phyloP scores from a whole-genome alignment of 352 stramenopile genomes.

The Aphanomyces invadans region DNA sequence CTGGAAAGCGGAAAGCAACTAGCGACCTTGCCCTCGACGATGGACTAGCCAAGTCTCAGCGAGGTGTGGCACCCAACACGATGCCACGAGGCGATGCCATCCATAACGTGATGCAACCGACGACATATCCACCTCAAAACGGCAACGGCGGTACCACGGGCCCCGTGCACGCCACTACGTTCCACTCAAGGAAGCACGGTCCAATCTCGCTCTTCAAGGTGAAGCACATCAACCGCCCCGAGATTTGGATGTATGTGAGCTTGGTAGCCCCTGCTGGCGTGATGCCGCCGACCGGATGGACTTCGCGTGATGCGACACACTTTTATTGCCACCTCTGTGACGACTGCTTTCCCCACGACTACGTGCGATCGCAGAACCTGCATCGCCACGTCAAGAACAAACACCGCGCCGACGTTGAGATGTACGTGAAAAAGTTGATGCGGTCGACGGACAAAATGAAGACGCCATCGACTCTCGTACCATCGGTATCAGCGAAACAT shows the following conservation, averaged over 20 bases:
- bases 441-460: conserved; percentile 11
- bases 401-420: conserved; percentile 7
- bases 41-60: not conserved
- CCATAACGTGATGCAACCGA: not conserved
- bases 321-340: conserved; percentile 23
- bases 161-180: not conserved
- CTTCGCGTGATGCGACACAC: conserved; percentile 11
- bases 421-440: conserved; percentile 20
- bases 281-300: conserved; percentile 1
- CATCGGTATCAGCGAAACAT: not conserved
- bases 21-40: not conserved
- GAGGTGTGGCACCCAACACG: not conserved
- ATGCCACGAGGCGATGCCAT: not conserved
- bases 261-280: conserved; percentile 6
- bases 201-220: conserved; percentile 21
- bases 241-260: conserved; percentile 23
- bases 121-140: not conserved
- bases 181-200: conserved; percentile 7
- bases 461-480: too few relatives aligned
- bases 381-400: conserved; percentile 23
- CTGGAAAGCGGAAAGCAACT: conserved; percentile 4
- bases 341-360: conserved; percentile 18
- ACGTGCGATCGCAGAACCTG: conserved; percentile 20
- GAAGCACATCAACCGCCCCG: conserved; percentile 19
- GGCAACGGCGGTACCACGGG: not conserved